phyloP scores from a whole-genome alignment of 169 alveolate genomes.

The Plasmodium billcollinsi region DNA sequence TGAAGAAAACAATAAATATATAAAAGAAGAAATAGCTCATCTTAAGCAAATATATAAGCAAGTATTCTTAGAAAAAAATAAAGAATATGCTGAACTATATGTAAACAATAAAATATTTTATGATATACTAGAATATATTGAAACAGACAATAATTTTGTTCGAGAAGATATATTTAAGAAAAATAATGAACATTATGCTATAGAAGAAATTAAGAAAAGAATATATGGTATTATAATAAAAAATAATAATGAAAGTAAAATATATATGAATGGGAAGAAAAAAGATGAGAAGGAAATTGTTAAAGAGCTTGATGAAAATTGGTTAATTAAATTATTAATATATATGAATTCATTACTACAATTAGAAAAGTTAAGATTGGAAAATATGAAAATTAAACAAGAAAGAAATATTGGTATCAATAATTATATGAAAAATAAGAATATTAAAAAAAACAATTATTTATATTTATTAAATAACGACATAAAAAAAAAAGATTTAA shows the following conservation, averaged over 20 bases:
- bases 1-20: slow-evolving; percentile 18
- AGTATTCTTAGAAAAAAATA: background rate
- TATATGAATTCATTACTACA: slow-evolving; percentile 2
- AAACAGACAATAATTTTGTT: background rate
- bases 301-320: slow-evolving; percentile 15
- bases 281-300: slow-evolving; percentile 1
- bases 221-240: slow-evolving; percentile 17
- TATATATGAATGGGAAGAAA: background rate
- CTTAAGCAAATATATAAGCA: slow-evolving; percentile 1
- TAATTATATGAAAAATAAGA: slow-evolving; percentile 5
- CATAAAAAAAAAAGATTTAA: background rate
- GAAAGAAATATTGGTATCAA: background rate
- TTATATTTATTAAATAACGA: background rate
- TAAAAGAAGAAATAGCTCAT: slow-evolving; percentile 11
- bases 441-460: background rate
- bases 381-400: background rate
- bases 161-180: background rate
- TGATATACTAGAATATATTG: slow-evolving; percentile 18
- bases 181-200: background rate
- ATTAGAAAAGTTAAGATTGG: slow-evolving; percentile 13
- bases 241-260: background rate
- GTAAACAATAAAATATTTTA: slow-evolving; percentile 9
- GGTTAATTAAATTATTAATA: slow-evolving; percentile 13
- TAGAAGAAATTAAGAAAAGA: slow-evolving; percentile 16
- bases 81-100: background rate